Base-by-base conservation (phyloP, 1,284 basidiomycete species). In the Anthracocystis setariae region DNA sequence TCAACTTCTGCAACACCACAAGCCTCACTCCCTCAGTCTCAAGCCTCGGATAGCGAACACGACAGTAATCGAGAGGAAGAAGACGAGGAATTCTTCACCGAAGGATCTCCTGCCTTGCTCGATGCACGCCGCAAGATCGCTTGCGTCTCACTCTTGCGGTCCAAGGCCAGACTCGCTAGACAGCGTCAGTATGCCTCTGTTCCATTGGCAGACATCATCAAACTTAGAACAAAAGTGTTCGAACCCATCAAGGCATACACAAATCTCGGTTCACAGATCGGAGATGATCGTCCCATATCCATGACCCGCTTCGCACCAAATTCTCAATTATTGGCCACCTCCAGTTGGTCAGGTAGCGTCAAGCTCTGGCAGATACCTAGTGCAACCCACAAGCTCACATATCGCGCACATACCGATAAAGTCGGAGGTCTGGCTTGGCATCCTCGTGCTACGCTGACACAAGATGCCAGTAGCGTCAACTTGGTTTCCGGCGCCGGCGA, bases 361-460 rank as follows among this genome's bases (percentile, higher is more conserved):
- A 97, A 94, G 84, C 81, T 98, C 12, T 98, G 96, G 96, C 91
- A 93, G 75, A 88, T 98, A 13, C 96, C 96, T 10, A 88, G 90
- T 23, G 83, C 83, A 24, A 73, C 63, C 21, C 66, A 67, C 55
- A 58, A 48, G 20, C 29, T 35, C 21, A 68, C 63, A 17, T 35
- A 37, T 49, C 33, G 76, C 90, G 93, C 91, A 0, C 95, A 98
- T 77, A 88, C 86, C 38, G 96, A 98, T 82, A 91, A 92, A 61
- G 89, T 98, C 18, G 93, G 94, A 46, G 96, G 96, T 17, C 89
- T 97, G 25, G 94, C 94, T 29, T 99, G 96, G 96, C 95, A 98
- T 86, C 96, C 96, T 0, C 86, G 89, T 76, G 94, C 95, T 18
- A 97, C 94, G 0, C 79, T 95, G n/a, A 86, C 88, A 0, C 91